A percentile compares a stretch with the other conserved stretches of the same genome.
Conservation (phyloP, 495 filamentous ascomycete species). For the Aspergillus ostianus region DNA sequence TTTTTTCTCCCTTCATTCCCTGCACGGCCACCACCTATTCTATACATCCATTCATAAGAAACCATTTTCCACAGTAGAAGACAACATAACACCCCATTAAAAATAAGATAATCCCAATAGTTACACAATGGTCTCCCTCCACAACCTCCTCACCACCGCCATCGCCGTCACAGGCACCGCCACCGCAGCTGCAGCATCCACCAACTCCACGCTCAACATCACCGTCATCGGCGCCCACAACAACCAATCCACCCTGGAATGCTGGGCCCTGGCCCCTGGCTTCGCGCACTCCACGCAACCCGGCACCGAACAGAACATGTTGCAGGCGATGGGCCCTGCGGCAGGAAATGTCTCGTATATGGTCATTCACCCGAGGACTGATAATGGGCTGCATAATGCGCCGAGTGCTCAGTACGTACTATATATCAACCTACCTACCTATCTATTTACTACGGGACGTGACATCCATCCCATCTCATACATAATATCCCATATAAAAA, state of each 20-base stretch:
- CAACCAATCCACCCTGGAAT: slow-evolving; percentile 50
- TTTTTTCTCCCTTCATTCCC: not conserved
- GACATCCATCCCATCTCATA: too few relatives aligned
- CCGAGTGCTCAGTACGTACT: slow-evolving; percentile 48
- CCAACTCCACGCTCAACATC: slow-evolving; percentile 33
- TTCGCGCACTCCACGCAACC: slow-evolving; percentile 38
- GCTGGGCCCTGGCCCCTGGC: slow-evolving; percentile 49
- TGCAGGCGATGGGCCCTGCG: slow-evolving; percentile 33
- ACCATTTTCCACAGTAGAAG: too few relatives aligned
- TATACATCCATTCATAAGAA: too few relatives aligned
- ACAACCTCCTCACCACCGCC: slow-evolving; percentile 15
- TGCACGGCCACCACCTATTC: not conserved
- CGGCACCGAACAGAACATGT: slow-evolving; percentile 41
- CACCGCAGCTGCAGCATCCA: slow-evolving; percentile 20
- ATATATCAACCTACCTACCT: not conserved
- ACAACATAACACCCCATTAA: not conserved
- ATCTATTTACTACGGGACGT: not conserved
- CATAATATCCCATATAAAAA: too few relatives aligned
- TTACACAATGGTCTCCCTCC: slow-evolving; percentile 4
- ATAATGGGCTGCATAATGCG: slow-evolving; percentile 53
- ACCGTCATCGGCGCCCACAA: slow-evolving; percentile 39
- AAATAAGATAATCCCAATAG: not conserved
- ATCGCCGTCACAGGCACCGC: slow-evolving; percentile 19
- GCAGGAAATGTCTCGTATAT: slow-evolving; percentile 36
- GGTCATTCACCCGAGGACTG: slow-evolving; percentile 42